phyloP scores from a whole-genome alignment of 2,329 filamentous ascomycete genomes.

The Hypoxylon sp. region DNA sequence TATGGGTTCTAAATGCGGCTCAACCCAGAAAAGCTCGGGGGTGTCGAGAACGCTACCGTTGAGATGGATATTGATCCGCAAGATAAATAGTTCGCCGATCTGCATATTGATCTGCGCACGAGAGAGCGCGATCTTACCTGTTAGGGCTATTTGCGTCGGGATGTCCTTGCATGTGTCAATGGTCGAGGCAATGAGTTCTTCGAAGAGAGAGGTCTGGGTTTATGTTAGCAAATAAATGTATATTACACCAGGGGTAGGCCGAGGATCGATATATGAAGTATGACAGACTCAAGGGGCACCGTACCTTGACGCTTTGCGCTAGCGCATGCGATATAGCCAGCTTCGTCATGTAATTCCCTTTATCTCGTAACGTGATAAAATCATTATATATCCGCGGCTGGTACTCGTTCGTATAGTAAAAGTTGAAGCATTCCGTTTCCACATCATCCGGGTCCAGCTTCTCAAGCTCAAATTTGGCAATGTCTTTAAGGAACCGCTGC shows the following conservation, averaged over 20 bases:
- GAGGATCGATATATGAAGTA: neutral
- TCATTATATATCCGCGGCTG: slow-evolving; percentile 99
- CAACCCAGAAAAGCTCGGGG: slow-evolving; percentile 97
- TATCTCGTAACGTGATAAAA: slow-evolving; percentile 95
- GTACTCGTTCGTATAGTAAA: slow-evolving; percentile 98
- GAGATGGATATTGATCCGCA: slow-evolving; percentile 97
- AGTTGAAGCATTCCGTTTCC: slow-evolving; percentile 97
- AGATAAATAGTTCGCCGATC: slow-evolving; percentile 97
- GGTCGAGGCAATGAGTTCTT: slow-evolving; percentile 93
- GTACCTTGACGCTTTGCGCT: slow-evolving; percentile 92
- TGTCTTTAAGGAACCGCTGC: slow-evolving; percentile 90
- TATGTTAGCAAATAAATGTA: slow-evolving; percentile 3
- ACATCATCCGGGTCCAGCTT: slow-evolving; percentile 90
- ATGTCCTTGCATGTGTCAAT: slow-evolving; percentile 95
- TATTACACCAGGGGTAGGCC: slow-evolving; percentile 19
- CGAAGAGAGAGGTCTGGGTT: slow-evolving; percentile 87
- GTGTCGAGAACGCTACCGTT: slow-evolving; percentile 97
- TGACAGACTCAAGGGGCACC: slow-evolving; percentile 27
- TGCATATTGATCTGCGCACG: slow-evolving; percentile 98
- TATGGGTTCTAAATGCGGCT: slow-evolving; percentile 95
- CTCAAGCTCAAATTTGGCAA: slow-evolving; percentile 93
- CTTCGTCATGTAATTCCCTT: slow-evolving; percentile 98
- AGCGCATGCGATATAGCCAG: slow-evolving; percentile 95
- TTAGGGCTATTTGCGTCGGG: slow-evolving; percentile 90
- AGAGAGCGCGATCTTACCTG: slow-evolving; percentile 90